phyloP scores from a whole-genome alignment of 495 filamentous ascomycete genomes.

The Recurvomyces mirabilis region DNA sequence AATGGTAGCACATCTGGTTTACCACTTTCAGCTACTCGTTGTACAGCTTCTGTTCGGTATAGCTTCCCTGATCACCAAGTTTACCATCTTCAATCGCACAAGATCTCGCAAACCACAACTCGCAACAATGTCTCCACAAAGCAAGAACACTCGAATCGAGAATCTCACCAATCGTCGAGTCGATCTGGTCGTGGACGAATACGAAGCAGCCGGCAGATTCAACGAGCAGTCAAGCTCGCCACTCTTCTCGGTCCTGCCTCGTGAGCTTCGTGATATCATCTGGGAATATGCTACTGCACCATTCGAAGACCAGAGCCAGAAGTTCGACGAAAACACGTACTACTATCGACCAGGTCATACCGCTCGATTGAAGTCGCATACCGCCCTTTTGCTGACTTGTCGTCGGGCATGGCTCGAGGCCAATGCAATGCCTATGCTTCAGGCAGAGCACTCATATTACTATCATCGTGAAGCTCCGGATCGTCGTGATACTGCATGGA shows the following conservation, averaged over 20 bases:
- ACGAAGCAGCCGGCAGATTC: conserved; percentile 2
- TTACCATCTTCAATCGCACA: too few species aligned
- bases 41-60: too few species aligned
- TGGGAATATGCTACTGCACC: conserved; percentile 26
- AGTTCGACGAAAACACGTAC: conserved; percentile 15
- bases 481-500: conserved; percentile 2
- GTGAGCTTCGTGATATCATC: conserved; percentile 27
- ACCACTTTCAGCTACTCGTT: too few species aligned
- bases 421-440: conserved; percentile 18
- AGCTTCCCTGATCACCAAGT: too few species aligned
- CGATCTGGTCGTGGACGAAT: too few species aligned
- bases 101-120: too few species aligned
- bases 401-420: conserved; percentile 27
- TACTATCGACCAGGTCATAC: conserved; percentile 27
- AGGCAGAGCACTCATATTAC: conserved; percentile 20
- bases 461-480: conserved; percentile 12
- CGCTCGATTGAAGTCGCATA: conserved; percentile 21
- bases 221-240: conserved; percentile 16
- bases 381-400: conserved; percentile 26
- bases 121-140: too few species aligned
- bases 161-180: too few species aligned
- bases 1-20: too few species aligned
- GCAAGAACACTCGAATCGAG: too few species aligned
- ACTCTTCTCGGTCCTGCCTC: conserved; percentile 26
- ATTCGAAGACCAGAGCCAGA: conserved; percentile 19